Evolutionary conservation across 257 asterid genomes (phyloP).

Genomic region (Solanum raphanifolium): DNA sequence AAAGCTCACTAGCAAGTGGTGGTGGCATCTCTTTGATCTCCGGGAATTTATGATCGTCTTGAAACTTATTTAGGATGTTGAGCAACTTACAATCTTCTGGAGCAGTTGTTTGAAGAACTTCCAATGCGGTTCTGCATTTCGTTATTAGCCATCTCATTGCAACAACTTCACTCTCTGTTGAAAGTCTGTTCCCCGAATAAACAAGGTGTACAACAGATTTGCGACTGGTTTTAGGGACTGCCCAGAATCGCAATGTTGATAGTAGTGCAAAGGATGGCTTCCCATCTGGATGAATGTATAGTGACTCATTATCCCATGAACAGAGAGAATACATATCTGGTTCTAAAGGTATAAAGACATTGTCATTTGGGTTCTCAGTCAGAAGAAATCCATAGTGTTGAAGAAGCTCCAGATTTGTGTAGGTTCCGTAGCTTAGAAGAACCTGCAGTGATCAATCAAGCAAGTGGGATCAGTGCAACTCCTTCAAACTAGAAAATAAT

Average conservation of each 20-base stretch:
- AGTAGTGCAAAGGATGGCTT: slow-evolving; percentile 66
- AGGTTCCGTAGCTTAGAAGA: slow-evolving; percentile 88
- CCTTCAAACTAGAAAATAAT: not conserved
- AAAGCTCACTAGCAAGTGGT: slow-evolving; percentile 24
- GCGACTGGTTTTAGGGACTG: slow-evolving; percentile 48
- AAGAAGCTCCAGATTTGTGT: slow-evolving; percentile 88
- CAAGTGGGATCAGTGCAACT: not conserved
- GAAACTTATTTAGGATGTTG: slow-evolving; percentile 20
- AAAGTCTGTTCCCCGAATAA: slow-evolving; percentile 47
- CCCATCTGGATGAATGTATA: slow-evolving; percentile 62
- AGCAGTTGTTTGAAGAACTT: slow-evolving; percentile 29
- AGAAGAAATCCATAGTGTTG: slow-evolving; percentile 91
- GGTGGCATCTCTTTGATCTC: slow-evolving; percentile 13
- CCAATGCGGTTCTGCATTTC: slow-evolving; percentile 32
- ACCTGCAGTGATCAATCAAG: slow-evolving; percentile 31
- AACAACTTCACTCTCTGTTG: slow-evolving; percentile 44
- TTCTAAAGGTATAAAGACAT: slow-evolving; percentile 59
- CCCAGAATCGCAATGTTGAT: slow-evolving; percentile 69
- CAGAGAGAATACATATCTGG: slow-evolving; percentile 54
- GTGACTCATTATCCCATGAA: slow-evolving; percentile 59
- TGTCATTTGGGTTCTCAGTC: slow-evolving; percentile 65
- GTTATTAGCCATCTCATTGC: slow-evolving; percentile 40
- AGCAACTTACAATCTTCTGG: slow-evolving; percentile 50
- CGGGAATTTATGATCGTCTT: not conserved
- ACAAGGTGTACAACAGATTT: slow-evolving; percentile 44